Evolutionary conservation across 495 filamentous ascomycete species (phyloP), one percentile per base, ranked within the genome.

Genomic region (Neurospora sp.): DNA sequence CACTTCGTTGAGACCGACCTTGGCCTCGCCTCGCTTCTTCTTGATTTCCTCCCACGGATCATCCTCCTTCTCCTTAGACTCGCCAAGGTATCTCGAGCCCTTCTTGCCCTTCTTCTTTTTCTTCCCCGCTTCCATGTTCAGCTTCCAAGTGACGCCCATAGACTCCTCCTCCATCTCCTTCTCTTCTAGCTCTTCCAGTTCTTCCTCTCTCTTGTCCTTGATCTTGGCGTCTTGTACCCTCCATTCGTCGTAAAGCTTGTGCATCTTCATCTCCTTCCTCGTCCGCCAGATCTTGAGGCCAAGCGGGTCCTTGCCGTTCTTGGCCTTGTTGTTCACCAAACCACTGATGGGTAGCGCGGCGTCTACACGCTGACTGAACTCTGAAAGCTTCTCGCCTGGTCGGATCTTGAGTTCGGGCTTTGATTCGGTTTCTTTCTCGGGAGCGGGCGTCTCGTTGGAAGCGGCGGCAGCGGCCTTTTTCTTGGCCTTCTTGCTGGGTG

Each of bases 361-460:
- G 77, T 98, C 91, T 9, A 99, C 96, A 7, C 96, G 89, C 45
- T 92, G 90, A 3, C 88, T 83, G 79, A 97, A 99, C 72, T 96
- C 92, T 2, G 89, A 89, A 72, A 99, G 84, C 37, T 87, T 86
- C 81, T 99, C 96, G 22, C 92, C 92, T 0, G 94, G 93, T 12
- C 88, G 84, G 69, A 99, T 97, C 68, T 86, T 92, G 6, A 87
- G 74, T 8, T 82, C 78, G 2, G 70, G 40, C 12, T 75, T 68
- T 38, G n/a, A n/a, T 14, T 68, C 53, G 16, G 39, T 8, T 53
- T 72, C 42, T 70, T 68, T 72, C 61, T 38, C 75, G 27, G 53
- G 27, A 65, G 27, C 53, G 53, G 53, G 53, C 44, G 74, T 77
- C 38, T 69, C 37, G 38, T 75, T 45, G 5, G 61, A 69, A 40